Base-by-base conservation (phyloP, 768 basidiomycete genomes). In the Mycena latifolia region DNA sequence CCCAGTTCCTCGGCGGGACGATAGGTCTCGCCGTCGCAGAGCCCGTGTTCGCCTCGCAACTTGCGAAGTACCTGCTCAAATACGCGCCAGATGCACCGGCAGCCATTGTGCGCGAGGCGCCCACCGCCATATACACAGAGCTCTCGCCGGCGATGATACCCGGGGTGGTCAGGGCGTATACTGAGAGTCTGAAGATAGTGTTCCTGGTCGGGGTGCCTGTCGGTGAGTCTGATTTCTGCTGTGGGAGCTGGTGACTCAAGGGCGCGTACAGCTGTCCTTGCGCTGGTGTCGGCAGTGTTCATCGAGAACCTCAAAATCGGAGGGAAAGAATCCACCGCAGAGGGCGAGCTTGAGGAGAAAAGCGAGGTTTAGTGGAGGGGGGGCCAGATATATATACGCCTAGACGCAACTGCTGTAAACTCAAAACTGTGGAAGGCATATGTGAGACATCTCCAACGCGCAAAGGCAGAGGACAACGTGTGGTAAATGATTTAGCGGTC, bases 1-100 rank as follows among this genome's bases (percentile, higher is more conserved):
- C 24, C 17, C 43, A 61, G 55, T 61, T 66, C 48, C 55, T 66
- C n/a, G 65, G 65, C 33, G 65, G 65, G 15, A 66, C 46, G 31
- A 15, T 66, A 2, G 59, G 59, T 3, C 59, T 66, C 37, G 43
- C 51, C 18, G 59, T 66, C 31, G 65, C 59, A 3, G 65, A 66
- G 52, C 52, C 65, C 6, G 65, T 66, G 37, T 66, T 66, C 33
- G 31, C 58, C 31, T 58, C 65, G 14, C 24, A 61, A 17, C 65
- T 66, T 22, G 27, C 39, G 12, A 54, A 53, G 17, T 55, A 48
- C 47, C 65, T 61, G 25, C 27, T 10, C 31, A 29, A n/a, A 20
- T 61, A 66, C 29, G 65, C 65, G 20, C 65, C 65, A 4, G 41
- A 55, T 24, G 59, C 59, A 3, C 65, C 65, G 15, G 52, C 33